These are phyloP conservation scores for Geum urbanum DNA, from an alignment of 306 rosid species.

Conservation along the genomic window DNA sequence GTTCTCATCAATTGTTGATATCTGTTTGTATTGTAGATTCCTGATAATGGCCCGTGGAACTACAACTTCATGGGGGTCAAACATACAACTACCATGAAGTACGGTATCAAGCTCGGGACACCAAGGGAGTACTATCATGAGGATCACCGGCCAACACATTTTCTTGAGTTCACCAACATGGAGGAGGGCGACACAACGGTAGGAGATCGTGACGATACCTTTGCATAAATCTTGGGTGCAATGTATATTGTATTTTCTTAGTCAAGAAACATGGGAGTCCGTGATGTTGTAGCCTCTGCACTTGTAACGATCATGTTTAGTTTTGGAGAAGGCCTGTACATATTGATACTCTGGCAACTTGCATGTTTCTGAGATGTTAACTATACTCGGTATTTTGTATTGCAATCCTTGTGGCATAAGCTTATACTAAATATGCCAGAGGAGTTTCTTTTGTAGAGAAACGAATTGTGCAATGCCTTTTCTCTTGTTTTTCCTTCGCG, in stretches of 20 bases:
- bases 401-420: background rate
- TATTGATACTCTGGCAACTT: background rate
- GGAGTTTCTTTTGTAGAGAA: background rate
- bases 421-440: background rate
- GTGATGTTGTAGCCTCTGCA: background rate
- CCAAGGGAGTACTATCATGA: constrained; percentile 88
- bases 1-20: constrained; percentile 1
- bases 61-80: constrained; percentile 98
- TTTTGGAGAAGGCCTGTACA: constrained; percentile 11
- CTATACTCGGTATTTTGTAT: background rate
- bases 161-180: constrained; percentile 86
- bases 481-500: background rate
- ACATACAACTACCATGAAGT: constrained; percentile 88
- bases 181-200: constrained; percentile 84
- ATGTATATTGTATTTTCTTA: too few relatives aligned
- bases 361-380: background rate
- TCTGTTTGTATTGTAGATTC: constrained; percentile 44
- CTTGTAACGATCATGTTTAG: background rate
- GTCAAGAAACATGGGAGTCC: background rate
- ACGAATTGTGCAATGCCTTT: background rate
- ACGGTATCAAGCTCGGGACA: constrained; percentile 82
- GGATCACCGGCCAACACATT: constrained; percentile 96
- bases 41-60: constrained; percentile 98
- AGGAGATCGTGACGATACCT: constrained; percentile 90
- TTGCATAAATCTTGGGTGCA: constrained; percentile 26